These are phyloP conservation scores for Alternaria angustiovoidea DNA, from an alignment of 2,329 filamentous ascomycete genomes.

Conservation along the genomic window DNA sequence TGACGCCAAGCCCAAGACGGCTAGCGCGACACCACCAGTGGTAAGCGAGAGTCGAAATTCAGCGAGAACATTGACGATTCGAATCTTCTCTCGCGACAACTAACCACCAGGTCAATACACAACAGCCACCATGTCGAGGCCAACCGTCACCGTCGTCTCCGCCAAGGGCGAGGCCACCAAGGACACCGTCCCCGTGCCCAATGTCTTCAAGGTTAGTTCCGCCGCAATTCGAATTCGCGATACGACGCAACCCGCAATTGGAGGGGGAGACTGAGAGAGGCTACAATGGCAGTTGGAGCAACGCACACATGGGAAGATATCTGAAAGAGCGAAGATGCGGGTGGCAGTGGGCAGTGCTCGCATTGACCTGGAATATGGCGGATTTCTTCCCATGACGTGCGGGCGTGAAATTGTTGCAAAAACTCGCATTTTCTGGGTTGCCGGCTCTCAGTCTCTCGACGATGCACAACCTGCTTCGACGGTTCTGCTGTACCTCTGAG, in stretches of 20 bases:
- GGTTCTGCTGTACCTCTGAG: not conserved
- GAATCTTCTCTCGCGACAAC: slow-evolving; percentile 28
- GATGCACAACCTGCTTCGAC: not conserved
- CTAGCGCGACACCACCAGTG: slow-evolving; percentile 1
- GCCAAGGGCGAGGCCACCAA: slow-evolving; percentile 93
- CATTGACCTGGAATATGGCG: slow-evolving; percentile 2
- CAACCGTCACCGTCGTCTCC: slow-evolving; percentile 96
- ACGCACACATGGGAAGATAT: slow-evolving; percentile 18
- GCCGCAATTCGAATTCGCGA: slow-evolving; percentile 22
- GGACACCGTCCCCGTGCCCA: slow-evolving; percentile 88
- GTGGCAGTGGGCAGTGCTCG: not conserved
- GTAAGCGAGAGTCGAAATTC: slow-evolving; percentile 11
- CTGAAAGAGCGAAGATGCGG: not conserved
- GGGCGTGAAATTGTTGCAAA: slow-evolving; percentile 6
- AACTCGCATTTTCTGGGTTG: slow-evolving; percentile 1
- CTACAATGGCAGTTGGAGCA: slow-evolving; percentile 16
- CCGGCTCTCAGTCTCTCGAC: slow-evolving; percentile 6
- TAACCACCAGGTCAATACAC: slow-evolving; percentile 43
- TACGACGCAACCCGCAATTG: slow-evolving; percentile 13
- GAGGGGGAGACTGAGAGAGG: slow-evolving; percentile 8
- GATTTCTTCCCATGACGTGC: slow-evolving; percentile 7
- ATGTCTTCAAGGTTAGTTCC: slow-evolving; percentile 78
- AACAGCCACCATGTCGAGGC: slow-evolving; percentile 74
- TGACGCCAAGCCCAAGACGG: not conserved
- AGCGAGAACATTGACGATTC: slow-evolving; percentile 8